A percentile compares a stretch with the other conserved stretches of the same genome.
These are phyloP conservation scores for Mycena crocata DNA, from an alignment of 768 basidiomycete species.

Conservation along the genomic window DNA sequence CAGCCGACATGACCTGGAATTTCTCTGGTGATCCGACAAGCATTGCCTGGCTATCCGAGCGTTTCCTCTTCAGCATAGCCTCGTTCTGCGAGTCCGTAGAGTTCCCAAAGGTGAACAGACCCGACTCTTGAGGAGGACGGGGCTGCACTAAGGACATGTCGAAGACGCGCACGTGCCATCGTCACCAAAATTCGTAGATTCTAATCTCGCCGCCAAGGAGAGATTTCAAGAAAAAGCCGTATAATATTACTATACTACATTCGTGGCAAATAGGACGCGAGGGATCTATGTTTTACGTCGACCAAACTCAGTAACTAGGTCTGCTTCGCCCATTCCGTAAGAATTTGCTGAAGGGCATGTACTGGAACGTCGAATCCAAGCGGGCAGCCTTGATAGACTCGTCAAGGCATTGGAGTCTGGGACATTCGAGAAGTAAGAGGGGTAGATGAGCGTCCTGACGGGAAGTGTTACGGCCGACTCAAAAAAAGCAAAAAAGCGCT, in stretches of 20 bases:
- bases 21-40: slow-evolving; percentile 32
- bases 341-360: slow-evolving; percentile 11
- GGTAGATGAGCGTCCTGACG: neutral
- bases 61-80: slow-evolving; percentile 18
- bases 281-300: neutral
- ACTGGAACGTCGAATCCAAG: neutral
- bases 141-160: neutral
- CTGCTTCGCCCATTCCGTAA: neutral
- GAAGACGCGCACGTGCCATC: neutral
- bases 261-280: no score
- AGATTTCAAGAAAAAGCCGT: no score
- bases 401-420: neutral
- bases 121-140: neutral
- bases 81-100: slow-evolving; percentile 1
- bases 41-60: slow-evolving; percentile 42
- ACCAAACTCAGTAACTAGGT: neutral
- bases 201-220: neutral
- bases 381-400: slow-evolving; percentile 10
- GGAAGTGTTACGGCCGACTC: neutral
- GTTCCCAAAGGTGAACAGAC: slow-evolving; percentile 11
- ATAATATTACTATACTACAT: no score
- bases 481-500: neutral
- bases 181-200: neutral
- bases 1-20: slow-evolving; percentile 20
- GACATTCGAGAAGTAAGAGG: neutral